These are phyloP conservation scores for Crithidia sp. DNA, from an alignment of 208 protist genomes.

Conservation along the genomic window DNA sequence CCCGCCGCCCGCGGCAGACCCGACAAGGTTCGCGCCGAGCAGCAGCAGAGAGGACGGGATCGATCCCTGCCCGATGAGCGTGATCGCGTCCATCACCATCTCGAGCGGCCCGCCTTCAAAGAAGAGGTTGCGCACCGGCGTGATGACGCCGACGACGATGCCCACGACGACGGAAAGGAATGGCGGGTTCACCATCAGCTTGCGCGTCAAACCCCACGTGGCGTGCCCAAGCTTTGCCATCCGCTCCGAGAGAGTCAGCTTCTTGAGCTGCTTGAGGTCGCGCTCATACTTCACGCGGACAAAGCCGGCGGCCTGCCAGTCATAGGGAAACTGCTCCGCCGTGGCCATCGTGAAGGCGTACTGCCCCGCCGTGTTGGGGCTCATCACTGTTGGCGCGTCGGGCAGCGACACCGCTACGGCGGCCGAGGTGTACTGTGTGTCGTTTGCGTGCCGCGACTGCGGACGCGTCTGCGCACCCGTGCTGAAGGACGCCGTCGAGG, in stretches of 20 bases:
- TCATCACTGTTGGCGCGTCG: conserved; percentile 15
- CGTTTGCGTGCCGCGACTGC: background rate
- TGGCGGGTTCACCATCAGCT: conserved; percentile 53
- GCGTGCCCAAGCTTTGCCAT: conserved; percentile 9
- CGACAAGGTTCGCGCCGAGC: conserved; percentile 70
- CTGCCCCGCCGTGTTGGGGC: conserved; percentile 20
- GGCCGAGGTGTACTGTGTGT: conserved; percentile 18
- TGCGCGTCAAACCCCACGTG: conserved; percentile 8
- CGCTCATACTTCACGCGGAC: conserved; percentile 57
- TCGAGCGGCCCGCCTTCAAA: conserved; percentile 59
- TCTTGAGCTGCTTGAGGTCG: conserved; percentile 40
- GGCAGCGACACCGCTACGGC: conserved; percentile 10
- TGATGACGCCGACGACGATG: conserved; percentile 68
- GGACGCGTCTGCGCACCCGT: conserved; percentile 17
- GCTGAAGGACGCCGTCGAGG: conserved; percentile 6
- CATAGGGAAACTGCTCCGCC: conserved; percentile 50
- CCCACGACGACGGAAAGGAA: conserved; percentile 75
- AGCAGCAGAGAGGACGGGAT: conserved; percentile 82
- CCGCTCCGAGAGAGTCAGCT: conserved; percentile 12
- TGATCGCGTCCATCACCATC: conserved; percentile 66
- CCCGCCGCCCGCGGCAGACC: conserved; percentile 21
- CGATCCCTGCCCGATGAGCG: conserved; percentile 58
- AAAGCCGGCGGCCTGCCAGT: conserved; percentile 60
- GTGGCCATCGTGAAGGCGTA: conserved; percentile 28
- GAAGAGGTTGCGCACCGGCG: conserved; percentile 62